Conservation (phyloP, 2,329 filamentous ascomycete genomes). For the Trichoderma guizhouense region DNA sequence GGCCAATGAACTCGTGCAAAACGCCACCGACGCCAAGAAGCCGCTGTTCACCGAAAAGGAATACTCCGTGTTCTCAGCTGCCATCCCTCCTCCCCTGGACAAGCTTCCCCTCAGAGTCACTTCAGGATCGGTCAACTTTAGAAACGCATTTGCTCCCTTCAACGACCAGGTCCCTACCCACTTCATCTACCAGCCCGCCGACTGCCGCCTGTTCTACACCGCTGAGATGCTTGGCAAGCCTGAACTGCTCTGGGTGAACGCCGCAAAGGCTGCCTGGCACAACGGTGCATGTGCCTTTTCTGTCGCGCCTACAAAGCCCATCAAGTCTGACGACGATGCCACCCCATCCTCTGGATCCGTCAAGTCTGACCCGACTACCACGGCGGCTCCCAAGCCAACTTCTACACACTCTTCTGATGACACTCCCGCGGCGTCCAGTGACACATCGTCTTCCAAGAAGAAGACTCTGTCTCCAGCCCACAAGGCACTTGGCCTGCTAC, state of each 20-base stretch:
- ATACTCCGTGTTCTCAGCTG: not conserved
- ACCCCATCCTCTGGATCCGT: not conserved
- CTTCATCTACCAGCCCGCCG: conserved; percentile 54
- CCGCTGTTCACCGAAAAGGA: conserved; percentile 2
- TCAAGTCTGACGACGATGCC: not conserved
- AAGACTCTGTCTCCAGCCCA: conserved; percentile 4
- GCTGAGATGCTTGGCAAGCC: conserved; percentile 41
- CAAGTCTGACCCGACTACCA: not conserved
- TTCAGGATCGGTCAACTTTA: conserved; percentile 5
- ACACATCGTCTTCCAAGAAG: not conserved
- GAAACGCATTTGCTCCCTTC: conserved; percentile 31
- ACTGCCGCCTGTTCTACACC: conserved; percentile 57
- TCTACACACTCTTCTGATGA: not conserved
- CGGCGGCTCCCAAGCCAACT: not conserved
- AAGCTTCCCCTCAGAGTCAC: not conserved
- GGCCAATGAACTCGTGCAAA: not conserved
- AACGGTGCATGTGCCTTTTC: conserved; percentile 7
- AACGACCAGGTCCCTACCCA: conserved; percentile 45
- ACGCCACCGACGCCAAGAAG: not conserved
- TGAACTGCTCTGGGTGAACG: conserved; percentile 41
- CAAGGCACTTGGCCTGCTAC: conserved; percentile 7
- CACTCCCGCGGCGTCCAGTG: not conserved
- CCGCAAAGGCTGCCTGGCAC: conserved; percentile 14
- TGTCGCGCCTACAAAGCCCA: not conserved
- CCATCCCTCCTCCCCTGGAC: not conserved